Conservation (phyloP, 805 yeast species). For the Yarrowia sp. region DNA sequence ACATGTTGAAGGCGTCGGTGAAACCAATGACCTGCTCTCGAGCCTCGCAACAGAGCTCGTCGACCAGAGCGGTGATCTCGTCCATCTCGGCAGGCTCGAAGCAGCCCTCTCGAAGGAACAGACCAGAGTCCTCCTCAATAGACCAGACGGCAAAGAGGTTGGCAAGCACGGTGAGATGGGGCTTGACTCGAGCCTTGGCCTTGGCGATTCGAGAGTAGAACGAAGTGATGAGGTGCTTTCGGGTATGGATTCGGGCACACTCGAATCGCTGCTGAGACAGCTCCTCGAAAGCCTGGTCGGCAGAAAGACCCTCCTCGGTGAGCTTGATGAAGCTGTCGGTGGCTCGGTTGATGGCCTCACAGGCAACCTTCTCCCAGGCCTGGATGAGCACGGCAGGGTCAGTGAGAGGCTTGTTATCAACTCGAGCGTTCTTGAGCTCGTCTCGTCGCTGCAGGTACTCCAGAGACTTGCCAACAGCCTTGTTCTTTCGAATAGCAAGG, state of each 20-base stretch:
- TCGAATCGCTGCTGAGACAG: constrained; percentile 44
- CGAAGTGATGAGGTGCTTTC: constrained; percentile 41
- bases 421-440: constrained; percentile 29
- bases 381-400: constrained; percentile 35
- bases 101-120: constrained; percentile 64
- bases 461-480: constrained; percentile 48
- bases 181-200: constrained; percentile 46
- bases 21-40: constrained; percentile 72
- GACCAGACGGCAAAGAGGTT: constrained; percentile 62
- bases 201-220: constrained; percentile 40
- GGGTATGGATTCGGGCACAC: constrained; percentile 43
- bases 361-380: constrained; percentile 43
- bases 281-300: constrained; percentile 42
- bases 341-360: constrained; percentile 39
- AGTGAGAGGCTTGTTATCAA: constrained; percentile 33
- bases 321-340: constrained; percentile 36
- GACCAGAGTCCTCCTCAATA: constrained; percentile 70
- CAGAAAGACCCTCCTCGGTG: constrained; percentile 33
- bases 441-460: constrained; percentile 42
- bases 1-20: constrained; percentile 79
- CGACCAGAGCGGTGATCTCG: constrained; percentile 45
- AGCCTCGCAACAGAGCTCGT: constrained; percentile 48
- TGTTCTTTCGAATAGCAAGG: constrained; percentile 44
- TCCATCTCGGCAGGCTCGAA: constrained; percentile 51
- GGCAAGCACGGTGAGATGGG: constrained; percentile 54